Base-by-base conservation (phyloP, 805 yeast species). In the Scheffersomyces amazonensis region DNA sequence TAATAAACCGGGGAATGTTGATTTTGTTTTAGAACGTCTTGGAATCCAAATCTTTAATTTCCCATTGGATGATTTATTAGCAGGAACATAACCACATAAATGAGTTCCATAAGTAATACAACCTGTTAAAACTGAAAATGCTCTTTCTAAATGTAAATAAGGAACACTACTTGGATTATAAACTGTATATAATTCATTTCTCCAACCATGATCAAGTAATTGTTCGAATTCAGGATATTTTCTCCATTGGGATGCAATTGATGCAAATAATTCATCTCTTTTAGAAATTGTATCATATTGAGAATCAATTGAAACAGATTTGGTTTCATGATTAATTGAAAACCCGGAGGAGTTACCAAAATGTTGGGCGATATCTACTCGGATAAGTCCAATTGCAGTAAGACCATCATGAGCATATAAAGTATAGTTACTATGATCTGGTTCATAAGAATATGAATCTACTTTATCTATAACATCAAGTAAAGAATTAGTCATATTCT, bases 71-170 rank as follows among this genome's bases (percentile, higher is more conserved):
- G 75, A 52, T 22, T 56, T 40, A 0, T 55, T 46, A 2, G 78
- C 72, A 0, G 78, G 72, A 0, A 83, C 68, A 49, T 78, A 93
- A 1, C 97, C 98, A 48, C 78, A 85, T 19, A 90, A 70, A 57
- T 93, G 98, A 3, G 83, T 82, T 1, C 99, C 99, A 58, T 88
- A 89, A 42, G 95, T 87, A 1, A 85, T 80, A 9, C 93, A 83
- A 0, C 99, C 99, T 30, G 91, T 54, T 11, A 88, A 60, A 1
- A 87, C 84, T 11, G 95, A 78, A 40, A 87, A 78, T 0, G 96
- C 82, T 30, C 99, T 70, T 58, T 93, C 99, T 4, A 88, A 60
- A 4, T 70, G 63, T 47, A 88, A 61, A 52, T 91, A 93, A 0
- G 84, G 83, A 1, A 40, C 45, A 13, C 67, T 64, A 0, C 66